Evolutionary conservation across 495 filamentous ascomycete genomes (phyloP).

Genomic region (Symbiotaphrina buchneri): DNA sequence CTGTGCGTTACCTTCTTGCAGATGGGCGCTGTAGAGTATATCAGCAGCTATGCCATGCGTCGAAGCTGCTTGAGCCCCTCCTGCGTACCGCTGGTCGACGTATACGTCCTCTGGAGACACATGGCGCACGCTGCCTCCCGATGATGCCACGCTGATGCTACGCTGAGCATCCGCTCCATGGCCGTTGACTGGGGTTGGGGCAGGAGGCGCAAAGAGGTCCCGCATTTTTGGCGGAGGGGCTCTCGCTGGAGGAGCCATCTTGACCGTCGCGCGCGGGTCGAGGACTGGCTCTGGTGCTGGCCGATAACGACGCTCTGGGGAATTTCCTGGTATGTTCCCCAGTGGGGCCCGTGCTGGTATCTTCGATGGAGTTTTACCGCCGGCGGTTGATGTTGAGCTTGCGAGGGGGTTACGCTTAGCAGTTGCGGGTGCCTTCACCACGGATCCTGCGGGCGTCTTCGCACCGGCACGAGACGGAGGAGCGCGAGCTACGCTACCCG

Average conservation of each 20-base stretch:
- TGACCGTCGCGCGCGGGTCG: conserved; percentile 16
- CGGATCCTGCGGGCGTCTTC: conserved; percentile 54
- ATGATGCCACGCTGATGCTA: conserved; percentile 38
- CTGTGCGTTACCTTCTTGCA: too few species aligned
- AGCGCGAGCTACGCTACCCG: conserved; percentile 19
- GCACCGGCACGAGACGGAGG: conserved; percentile 31
- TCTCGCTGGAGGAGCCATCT: conserved; percentile 32
- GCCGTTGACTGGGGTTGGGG: conserved; percentile 9
- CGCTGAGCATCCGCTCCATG: conserved; percentile 13
- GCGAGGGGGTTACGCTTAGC: conserved; percentile 34
- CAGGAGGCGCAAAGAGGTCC: conserved; percentile 38
- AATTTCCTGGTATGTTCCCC: conserved; percentile 57
- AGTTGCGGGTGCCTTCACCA: too few species aligned
- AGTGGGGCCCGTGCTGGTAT: conserved; percentile 66
- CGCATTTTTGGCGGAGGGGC: conserved; percentile 81
- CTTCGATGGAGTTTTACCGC: conserved; percentile 41
- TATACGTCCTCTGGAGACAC: conserved; percentile 72
- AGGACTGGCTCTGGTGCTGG: neutral
- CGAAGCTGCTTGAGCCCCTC: too few species aligned
- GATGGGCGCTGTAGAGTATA: conserved; percentile 3
- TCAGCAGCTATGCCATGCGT: too few species aligned
- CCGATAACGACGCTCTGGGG: conserved; percentile 44
- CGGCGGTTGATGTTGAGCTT: conserved; percentile 14
- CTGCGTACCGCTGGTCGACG: conserved; percentile 42
- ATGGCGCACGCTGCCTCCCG: conserved; percentile 38